Conservation (phyloP, 2,329 filamentous ascomycete species). For the Colletotrichum shisoi region DNA sequence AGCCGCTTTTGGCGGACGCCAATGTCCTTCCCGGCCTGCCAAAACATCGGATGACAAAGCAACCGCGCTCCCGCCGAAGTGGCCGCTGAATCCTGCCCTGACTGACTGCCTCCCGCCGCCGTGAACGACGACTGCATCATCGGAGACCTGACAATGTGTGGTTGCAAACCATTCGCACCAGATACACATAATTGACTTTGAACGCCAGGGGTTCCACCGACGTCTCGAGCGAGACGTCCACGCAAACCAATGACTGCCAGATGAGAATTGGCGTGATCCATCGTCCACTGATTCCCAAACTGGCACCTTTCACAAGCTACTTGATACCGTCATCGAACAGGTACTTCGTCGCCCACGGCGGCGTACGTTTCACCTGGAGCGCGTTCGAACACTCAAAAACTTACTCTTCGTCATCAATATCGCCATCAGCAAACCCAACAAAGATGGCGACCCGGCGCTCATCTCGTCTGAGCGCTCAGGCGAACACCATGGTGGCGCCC, state of each 20-base stretch:
- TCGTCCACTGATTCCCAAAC: not conserved
- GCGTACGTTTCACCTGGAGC: not conserved
- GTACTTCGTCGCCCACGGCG: not conserved
- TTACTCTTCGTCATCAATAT: not conserved
- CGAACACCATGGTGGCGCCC: slow-evolving; percentile 37
- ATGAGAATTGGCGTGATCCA: slow-evolving; percentile 7
- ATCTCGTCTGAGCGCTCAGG: slow-evolving; percentile 52
- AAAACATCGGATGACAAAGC: slow-evolving; percentile 33
- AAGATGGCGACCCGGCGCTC: slow-evolving; percentile 48
- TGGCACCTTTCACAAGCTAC: not conserved
- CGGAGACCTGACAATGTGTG: not conserved
- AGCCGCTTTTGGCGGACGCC: not conserved
- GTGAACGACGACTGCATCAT: slow-evolving; percentile 16
- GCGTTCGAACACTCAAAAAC: not conserved
- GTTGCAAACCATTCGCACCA: not conserved
- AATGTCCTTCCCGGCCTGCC: not conserved
- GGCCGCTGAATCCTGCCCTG: slow-evolving; percentile 13
- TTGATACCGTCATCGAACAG: slow-evolving; percentile 1
- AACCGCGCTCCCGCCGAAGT: slow-evolving; percentile 1
- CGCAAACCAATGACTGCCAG: not conserved
- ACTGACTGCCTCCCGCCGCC: slow-evolving; percentile 7
- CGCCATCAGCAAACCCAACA: not conserved
- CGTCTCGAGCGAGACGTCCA: not conserved
- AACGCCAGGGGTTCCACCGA: too few relatives aligned
- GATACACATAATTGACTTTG: not conserved